Evolutionary conservation across 805 yeast species (phyloP).

Genomic region (Lipomyces chichibuensis): DNA sequence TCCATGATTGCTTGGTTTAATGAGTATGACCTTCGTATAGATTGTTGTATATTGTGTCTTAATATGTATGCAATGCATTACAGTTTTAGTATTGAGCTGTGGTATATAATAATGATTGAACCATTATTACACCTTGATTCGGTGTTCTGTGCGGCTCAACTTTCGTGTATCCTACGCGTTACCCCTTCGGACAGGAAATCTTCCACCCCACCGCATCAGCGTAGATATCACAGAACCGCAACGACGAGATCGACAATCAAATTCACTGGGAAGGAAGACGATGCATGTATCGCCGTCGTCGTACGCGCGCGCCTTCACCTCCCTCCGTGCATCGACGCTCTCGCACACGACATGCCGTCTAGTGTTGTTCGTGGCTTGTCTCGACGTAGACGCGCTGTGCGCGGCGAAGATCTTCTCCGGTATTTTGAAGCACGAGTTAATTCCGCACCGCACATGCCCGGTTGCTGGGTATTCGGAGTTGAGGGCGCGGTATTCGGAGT

Average conservation of each 20-base stretch:
- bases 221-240: background rate
- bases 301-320: constrained; percentile 67
- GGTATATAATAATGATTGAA: background rate
- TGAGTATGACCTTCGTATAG: background rate
- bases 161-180: background rate
- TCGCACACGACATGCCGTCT: constrained; percentile 92
- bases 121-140: too few species aligned
- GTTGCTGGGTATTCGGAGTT: constrained; percentile 89
- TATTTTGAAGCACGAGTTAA: constrained; percentile 74
- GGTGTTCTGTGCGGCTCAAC: background rate
- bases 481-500: constrained; percentile 56
- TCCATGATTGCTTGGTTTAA: background rate
- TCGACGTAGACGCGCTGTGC: constrained; percentile 89
- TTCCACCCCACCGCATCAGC: background rate
- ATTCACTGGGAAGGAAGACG: constrained; percentile 3
- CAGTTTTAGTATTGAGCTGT: background rate
- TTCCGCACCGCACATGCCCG: constrained; percentile 87
- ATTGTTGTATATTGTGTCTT: background rate
- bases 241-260: background rate
- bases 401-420: constrained; percentile 75
- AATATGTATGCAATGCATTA: background rate
- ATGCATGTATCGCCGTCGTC: constrained; percentile 80
- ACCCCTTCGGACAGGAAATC: background rate
- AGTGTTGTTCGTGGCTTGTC: constrained; percentile 84
- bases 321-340: constrained; percentile 68